Percentiles rank a stretch among this genome's conserved stretches.
These are phyloP conservation scores for Polytrichum commune DNA, from an alignment of 225 moss, liverwort and hornwort species.

Conservation along the genomic window DNA sequence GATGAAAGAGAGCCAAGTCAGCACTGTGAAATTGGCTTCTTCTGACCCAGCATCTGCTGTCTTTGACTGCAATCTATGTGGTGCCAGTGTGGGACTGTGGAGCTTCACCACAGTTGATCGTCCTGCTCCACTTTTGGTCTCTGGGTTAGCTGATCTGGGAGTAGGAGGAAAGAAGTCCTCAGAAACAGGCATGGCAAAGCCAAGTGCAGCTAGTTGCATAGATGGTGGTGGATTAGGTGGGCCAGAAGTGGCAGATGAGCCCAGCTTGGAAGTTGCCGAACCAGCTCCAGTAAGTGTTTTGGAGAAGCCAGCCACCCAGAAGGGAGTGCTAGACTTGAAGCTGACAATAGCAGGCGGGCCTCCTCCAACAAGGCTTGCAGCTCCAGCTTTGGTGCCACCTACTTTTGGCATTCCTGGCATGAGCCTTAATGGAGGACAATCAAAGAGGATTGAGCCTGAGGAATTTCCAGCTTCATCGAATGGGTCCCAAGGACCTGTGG, in stretches of 20 bases:
- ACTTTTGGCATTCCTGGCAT: conserved; percentile 66
- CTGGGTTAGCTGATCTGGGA: conserved; percentile 39
- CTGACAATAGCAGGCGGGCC: conserved; percentile 99
- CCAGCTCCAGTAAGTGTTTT: conserved; percentile 18
- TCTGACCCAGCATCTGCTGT: conserved; percentile 86
- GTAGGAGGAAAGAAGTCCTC: conserved; percentile 34
- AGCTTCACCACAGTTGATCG: conserved; percentile 69
- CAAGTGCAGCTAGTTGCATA: conserved; percentile 48
- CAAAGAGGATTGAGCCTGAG: conserved; percentile 51
- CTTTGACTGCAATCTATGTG: conserved; percentile 85
- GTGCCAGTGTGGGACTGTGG: conserved; percentile 96
- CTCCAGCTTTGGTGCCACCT: conserved; percentile 61
- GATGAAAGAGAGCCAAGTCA: conserved; percentile 22
- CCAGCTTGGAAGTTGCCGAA: conserved; percentile 33
- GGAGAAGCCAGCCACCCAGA: conserved; percentile 36
- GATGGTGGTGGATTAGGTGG: conserved; percentile 23
- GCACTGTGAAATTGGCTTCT: conserved; percentile 11
- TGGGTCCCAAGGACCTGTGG: conserved; percentile 57
- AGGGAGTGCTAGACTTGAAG: conserved; percentile 74
- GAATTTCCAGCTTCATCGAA: conserved; percentile 48
- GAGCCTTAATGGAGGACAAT: conserved; percentile 39
- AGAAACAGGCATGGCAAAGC: conserved; percentile 27
- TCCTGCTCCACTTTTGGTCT: conserved; percentile 45
- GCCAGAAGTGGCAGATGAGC: conserved; percentile 32
- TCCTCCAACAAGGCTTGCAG: conserved; percentile 80